These are phyloP conservation scores for Rhizopogon vesiculosus DNA, from an alignment of 768 basidiomycete genomes.

Conservation along the genomic window DNA sequence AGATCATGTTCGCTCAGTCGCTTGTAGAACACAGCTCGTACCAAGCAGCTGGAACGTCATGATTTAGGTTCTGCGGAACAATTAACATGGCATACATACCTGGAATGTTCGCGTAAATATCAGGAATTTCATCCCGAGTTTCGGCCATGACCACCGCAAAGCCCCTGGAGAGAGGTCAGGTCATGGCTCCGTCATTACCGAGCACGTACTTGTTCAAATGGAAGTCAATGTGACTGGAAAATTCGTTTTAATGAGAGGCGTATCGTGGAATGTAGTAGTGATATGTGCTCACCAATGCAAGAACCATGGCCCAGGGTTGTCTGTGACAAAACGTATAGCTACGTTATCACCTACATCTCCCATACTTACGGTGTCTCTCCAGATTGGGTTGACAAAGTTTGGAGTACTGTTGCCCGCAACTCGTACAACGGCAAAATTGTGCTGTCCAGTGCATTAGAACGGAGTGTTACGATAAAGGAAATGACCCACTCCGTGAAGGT, in stretches of 20 bases:
- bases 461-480: not conserved
- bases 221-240: slow-evolving; percentile 26
- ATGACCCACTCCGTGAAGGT: slow-evolving; percentile 34
- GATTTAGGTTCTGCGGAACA: not conserved
- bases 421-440: slow-evolving; percentile 35
- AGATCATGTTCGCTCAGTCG: not conserved
- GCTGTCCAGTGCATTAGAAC: slow-evolving; percentile 16
- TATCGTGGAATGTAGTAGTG: not conserved
- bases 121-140: slow-evolving; percentile 11
- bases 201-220: slow-evolving; percentile 20
- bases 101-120: slow-evolving; percentile 6
- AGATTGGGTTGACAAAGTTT: slow-evolving; percentile 35
- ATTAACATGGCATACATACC: slow-evolving; percentile 5
- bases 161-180: slow-evolving; percentile 15
- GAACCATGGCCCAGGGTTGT: slow-evolving; percentile 65
- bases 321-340: slow-evolving; percentile 55
- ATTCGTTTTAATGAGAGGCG: not conserved
- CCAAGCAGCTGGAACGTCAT: slow-evolving; percentile 15
- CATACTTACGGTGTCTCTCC: slow-evolving; percentile 30
- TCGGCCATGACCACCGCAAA: slow-evolving; percentile 28
- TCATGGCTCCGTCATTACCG: not conserved
- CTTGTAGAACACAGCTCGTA: slow-evolving; percentile 9
- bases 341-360: slow-evolving; percentile 37
- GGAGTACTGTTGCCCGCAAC: slow-evolving; percentile 23
- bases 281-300: slow-evolving; percentile 31